A percentile compares a stretch with the other conserved stretches of the same genome.
Evolutionary conservation across 1,139 yeast genomes (phyloP).

Genomic region (Nematodospora anomalae): DNA sequence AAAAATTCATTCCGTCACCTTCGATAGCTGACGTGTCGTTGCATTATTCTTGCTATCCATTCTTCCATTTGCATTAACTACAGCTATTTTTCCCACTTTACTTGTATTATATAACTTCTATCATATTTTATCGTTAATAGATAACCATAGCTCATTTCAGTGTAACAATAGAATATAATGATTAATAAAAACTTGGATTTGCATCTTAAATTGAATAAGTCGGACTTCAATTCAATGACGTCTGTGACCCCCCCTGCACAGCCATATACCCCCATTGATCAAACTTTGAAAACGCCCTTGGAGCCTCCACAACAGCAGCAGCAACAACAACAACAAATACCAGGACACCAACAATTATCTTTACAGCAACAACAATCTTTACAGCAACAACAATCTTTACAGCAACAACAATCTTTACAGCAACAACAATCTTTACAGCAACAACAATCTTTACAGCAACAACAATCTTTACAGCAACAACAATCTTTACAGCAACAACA

Average conservation of each 20-base stretch:
- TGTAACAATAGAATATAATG: constrained; percentile 16
- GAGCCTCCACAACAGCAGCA: constrained; percentile 27
- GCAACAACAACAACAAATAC: too few relatives aligned
- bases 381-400: constrained; percentile 4
- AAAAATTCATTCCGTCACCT: too few relatives aligned
- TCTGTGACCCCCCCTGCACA: constrained; percentile 34
- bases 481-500: constrained; percentile 11
- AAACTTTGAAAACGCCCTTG: constrained; percentile 43
- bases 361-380: constrained; percentile 19
- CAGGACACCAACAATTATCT: not conserved
- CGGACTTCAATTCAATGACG: constrained; percentile 34
- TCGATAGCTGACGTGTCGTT: too few relatives aligned
- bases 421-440: constrained; percentile 22
- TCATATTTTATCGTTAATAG: too few relatives aligned
- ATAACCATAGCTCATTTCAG: too few relatives aligned
- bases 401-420: constrained; percentile 4
- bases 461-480: constrained; percentile 16
- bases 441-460: not conserved
- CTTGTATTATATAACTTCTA: too few relatives aligned
- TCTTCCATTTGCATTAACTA: too few relatives aligned
- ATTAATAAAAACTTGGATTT: constrained; percentile 27
- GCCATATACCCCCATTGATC: constrained; percentile 50
- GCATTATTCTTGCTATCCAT: too few relatives aligned
- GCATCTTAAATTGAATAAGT: constrained; percentile 19
- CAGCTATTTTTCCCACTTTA: not conserved